phyloP scores from a whole-genome alignment of 1,284 basidiomycete species.

The Golubevia sp. region DNA sequence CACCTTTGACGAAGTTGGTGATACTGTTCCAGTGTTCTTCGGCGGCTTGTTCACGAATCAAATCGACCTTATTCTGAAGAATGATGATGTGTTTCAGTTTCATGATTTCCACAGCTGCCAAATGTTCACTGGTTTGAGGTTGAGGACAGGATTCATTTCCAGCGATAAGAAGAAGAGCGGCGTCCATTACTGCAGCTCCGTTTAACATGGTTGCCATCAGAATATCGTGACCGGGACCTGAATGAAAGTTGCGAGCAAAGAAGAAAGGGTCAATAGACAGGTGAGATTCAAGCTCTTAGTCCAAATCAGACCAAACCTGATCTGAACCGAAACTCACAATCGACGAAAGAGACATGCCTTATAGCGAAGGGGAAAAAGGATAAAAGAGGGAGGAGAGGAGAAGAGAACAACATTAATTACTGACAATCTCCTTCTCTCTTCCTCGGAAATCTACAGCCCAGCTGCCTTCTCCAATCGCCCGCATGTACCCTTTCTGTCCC shows the following conservation, averaged over 20 bases:
- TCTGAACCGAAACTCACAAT: slow-evolving; percentile 60
- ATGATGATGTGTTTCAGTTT: slow-evolving; percentile 98
- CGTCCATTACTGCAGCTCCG: slow-evolving; percentile 98
- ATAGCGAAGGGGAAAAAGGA: neutral
- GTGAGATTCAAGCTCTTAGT: slow-evolving; percentile 69
- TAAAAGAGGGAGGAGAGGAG: too few species aligned
- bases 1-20: slow-evolving; percentile 51
- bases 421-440: too few species aligned
- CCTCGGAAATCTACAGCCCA: too few species aligned
- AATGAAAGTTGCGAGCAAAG: neutral
- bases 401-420: slow-evolving; percentile 3
- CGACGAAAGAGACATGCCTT: slow-evolving; percentile 81
- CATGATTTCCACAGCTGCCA: slow-evolving; percentile 99
- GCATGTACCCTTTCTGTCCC: too few species aligned
- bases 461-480: too few species aligned
- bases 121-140: slow-evolving; percentile 96
- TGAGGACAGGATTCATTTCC: slow-evolving; percentile 99
- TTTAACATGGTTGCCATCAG: slow-evolving; percentile 99
- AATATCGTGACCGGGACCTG: slow-evolving; percentile 65
- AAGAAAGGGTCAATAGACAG: neutral
- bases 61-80: slow-evolving; percentile 69
- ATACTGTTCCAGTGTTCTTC: slow-evolving; percentile 60
- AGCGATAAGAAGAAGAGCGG: slow-evolving; percentile 89
- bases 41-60: slow-evolving; percentile 56
- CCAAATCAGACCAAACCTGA: neutral